Conservation (phyloP, 225 moss, liverwort and hornwort genomes). For the Pseudoscleropodium purum region DNA sequence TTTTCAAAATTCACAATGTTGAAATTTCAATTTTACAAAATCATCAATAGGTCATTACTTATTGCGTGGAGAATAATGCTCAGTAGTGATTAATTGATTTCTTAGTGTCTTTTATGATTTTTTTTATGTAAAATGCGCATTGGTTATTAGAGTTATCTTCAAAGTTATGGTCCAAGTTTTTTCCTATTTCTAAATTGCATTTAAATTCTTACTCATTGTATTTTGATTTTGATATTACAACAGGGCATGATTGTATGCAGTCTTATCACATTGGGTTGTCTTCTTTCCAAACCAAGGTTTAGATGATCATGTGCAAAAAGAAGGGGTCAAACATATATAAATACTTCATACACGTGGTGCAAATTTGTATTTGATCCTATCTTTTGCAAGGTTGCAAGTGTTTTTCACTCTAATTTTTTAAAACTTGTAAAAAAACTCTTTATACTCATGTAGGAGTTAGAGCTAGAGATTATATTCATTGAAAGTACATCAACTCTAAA, state of each 20-base stretch:
- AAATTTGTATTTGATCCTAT: not conserved
- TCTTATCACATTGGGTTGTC: not conserved
- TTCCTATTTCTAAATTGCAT: not conserved
- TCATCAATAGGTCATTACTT: not conserved
- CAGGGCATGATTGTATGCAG: not conserved
- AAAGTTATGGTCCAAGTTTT: not conserved
- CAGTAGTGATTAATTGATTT: not conserved
- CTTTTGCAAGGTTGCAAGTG: not conserved
- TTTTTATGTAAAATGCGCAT: not conserved
- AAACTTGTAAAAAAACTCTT: not conserved
- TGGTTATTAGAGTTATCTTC: fast-evolving
- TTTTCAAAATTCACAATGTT: not conserved
- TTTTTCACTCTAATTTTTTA: not conserved
- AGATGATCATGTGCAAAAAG: not conserved
- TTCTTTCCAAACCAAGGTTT: not conserved
- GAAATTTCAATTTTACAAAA: not conserved
- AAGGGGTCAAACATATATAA: not conserved
- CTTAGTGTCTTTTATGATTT: not conserved
- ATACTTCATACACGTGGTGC: fast-evolving
- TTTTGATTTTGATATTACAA: not conserved
- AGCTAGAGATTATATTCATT: not conserved
- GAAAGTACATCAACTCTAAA: fast-evolving
- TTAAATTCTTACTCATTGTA: not conserved
- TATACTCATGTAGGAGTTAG: not conserved
- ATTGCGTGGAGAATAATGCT: fast-evolving